Percentiles rank a stretch among this genome's conserved stretches.
Conservation (phyloP, 75 land plant species). For the Azolla pinnata region DNA sequence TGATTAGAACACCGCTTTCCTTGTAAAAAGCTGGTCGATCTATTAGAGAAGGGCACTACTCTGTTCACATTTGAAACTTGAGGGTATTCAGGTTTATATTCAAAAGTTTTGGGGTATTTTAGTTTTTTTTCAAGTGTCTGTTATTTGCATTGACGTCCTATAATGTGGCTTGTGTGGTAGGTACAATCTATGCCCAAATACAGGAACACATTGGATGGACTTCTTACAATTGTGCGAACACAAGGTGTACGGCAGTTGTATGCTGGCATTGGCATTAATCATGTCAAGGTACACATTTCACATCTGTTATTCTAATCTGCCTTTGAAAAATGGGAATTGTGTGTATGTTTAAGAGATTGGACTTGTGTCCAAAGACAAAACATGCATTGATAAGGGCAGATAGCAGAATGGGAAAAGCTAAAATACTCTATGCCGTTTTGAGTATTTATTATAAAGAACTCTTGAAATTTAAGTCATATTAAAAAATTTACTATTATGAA, state of each 20-base stretch:
- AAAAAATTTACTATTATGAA: too few relatives aligned
- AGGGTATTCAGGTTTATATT: too few relatives aligned
- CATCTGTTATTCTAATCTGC: background rate
- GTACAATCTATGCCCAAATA: too few relatives aligned
- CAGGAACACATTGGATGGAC: slow-evolving; percentile 73
- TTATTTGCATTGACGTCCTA: too few relatives aligned
- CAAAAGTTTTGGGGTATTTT: too few relatives aligned
- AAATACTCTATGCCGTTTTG: background rate
- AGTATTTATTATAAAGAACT: background rate
- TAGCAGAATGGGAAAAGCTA: background rate
- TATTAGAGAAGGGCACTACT: too few relatives aligned
- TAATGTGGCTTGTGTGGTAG: too few relatives aligned
- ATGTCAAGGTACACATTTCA: slow-evolving; percentile 54
- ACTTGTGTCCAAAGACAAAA: background rate
- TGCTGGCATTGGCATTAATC: slow-evolving; percentile 92
- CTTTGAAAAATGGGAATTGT: background rate
- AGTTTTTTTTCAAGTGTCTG: too few relatives aligned
- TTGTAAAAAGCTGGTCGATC: too few relatives aligned
- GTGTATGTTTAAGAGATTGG: background rate
- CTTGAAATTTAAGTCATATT: too few relatives aligned
- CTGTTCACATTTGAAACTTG: too few relatives aligned
- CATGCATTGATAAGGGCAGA: background rate
- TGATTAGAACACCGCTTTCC: too few relatives aligned
- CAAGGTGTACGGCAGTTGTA: slow-evolving; percentile 94
- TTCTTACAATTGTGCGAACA: slow-evolving; percentile 38